phyloP scores from a whole-genome alignment of 1,284 basidiomycete genomes.

The Boletus sp. region DNA sequence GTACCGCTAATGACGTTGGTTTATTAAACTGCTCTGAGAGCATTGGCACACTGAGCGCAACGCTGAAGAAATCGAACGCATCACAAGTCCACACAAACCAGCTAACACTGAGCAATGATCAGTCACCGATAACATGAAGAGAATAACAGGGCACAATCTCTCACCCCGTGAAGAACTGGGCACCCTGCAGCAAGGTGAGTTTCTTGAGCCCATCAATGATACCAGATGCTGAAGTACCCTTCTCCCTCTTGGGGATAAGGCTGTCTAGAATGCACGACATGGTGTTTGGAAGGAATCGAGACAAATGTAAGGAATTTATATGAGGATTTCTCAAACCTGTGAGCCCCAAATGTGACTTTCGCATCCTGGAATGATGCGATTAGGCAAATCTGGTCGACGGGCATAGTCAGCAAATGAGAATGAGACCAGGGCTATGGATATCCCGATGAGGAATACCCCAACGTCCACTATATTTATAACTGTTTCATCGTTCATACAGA shows the following conservation, averaged over 20 bases:
- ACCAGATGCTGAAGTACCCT: constrained; percentile 36
- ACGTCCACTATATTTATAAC: neutral
- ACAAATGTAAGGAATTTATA: constrained; percentile 20
- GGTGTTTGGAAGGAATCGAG: neutral
- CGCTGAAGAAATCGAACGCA: constrained; percentile 84
- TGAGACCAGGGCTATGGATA: neutral
- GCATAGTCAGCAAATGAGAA: neutral
- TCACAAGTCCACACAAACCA: constrained; percentile 84
- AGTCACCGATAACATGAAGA: constrained; percentile 1
- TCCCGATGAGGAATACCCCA: constrained; percentile 12
- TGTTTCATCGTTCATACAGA: neutral
- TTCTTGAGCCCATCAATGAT: constrained; percentile 44
- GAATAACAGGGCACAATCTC: constrained; percentile 12
- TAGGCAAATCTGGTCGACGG: neutral
- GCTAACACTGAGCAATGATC: constrained; percentile 39
- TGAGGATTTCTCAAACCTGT: constrained; percentile 5
- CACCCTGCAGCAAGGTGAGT: constrained; percentile 54
- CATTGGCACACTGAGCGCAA: constrained; percentile 68
- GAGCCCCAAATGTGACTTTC: constrained; percentile 3
- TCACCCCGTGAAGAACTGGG: constrained; percentile 66
- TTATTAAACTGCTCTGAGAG: constrained; percentile 61
- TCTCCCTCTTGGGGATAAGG: constrained; percentile 55
- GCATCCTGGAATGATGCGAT: constrained; percentile 6
- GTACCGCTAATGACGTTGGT: constrained; percentile 56
- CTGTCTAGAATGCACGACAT: constrained; percentile 38